These are phyloP conservation scores for Boletus vinaceobasis DNA, from an alignment of 768 basidiomycete species.

Conservation along the genomic window DNA sequence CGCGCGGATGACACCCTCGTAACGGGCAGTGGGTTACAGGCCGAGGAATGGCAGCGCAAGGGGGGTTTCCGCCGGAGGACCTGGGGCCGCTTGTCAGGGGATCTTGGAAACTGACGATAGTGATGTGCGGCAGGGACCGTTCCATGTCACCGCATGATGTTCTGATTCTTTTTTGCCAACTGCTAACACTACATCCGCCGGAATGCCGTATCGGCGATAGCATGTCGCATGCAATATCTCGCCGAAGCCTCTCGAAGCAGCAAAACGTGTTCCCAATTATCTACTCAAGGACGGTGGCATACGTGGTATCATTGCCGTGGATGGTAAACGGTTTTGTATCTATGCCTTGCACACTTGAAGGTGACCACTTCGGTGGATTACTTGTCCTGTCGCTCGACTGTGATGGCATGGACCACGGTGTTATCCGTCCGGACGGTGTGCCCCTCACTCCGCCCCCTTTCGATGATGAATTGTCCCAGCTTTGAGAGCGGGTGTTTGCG, in stretches of 20 bases:
- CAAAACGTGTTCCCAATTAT: slow-evolving; percentile 53
- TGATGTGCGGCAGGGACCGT: slow-evolving; percentile 49
- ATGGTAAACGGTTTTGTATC: slow-evolving; percentile 43
- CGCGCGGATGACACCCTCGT: slow-evolving; percentile 80
- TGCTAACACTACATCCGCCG: slow-evolving; percentile 73
- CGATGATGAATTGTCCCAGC: slow-evolving; percentile 50
- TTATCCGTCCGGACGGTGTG: slow-evolving; percentile 64
- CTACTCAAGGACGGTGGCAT: slow-evolving; percentile 55
- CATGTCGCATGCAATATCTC: slow-evolving; percentile 59
- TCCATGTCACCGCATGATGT: neutral
- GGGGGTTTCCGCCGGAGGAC: slow-evolving; percentile 30
- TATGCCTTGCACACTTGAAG: neutral
- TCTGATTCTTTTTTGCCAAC: neutral
- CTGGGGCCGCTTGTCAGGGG: slow-evolving; percentile 40
- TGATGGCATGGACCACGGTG: slow-evolving; percentile 79
- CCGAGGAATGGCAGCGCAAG: slow-evolving; percentile 64
- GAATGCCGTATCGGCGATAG: slow-evolving; percentile 62
- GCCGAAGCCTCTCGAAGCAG: slow-evolving; percentile 56
- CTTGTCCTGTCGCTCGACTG: slow-evolving; percentile 75
- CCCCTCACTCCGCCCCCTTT: slow-evolving; percentile 70
- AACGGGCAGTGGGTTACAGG: slow-evolving; percentile 81
- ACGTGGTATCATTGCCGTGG: slow-evolving; percentile 76
- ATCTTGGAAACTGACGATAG: slow-evolving; percentile 86
- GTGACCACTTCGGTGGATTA: slow-evolving; percentile 22
- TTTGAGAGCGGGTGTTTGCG: slow-evolving; percentile 1